phyloP scores from a whole-genome alignment of 768 basidiomycete genomes.

The Auriscalpium vulgare region DNA sequence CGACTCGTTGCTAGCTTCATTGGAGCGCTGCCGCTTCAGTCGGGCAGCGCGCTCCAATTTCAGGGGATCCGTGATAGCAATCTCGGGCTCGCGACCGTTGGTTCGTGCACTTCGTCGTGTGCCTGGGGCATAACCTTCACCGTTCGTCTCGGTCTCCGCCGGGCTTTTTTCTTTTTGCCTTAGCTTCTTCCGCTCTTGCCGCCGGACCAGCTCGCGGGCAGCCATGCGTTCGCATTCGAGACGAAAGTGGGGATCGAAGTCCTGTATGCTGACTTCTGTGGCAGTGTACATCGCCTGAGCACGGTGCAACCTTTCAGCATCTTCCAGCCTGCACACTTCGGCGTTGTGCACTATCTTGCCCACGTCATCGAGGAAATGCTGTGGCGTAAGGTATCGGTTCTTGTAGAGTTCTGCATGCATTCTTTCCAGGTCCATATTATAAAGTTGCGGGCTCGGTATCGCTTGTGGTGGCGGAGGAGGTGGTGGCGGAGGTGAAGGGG shows the following conservation, averaged over 20 bases:
- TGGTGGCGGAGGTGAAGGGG: constrained; percentile 8
- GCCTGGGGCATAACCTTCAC: constrained; percentile 36
- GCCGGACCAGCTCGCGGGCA: constrained; percentile 57
- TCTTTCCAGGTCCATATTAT: constrained; percentile 86
- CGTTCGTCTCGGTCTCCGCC: constrained; percentile 26
- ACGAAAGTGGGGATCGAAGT: constrained; percentile 72
- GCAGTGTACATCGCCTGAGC: constrained; percentile 88
- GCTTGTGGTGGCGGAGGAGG: constrained; percentile 26
- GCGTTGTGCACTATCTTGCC: constrained; percentile 77
- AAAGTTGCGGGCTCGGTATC: constrained; percentile 44
- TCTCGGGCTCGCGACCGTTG: constrained; percentile 65
- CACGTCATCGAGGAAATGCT: constrained; percentile 80
- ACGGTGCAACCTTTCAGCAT: constrained; percentile 68
- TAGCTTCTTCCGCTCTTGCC: constrained; percentile 36
- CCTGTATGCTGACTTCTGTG: constrained; percentile 76
- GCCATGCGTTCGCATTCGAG: constrained; percentile 89
- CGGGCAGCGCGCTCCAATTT: constrained; percentile 55
- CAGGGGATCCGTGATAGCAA: constrained; percentile 66
- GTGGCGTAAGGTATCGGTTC: constrained; percentile 78
- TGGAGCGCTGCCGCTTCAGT: constrained; percentile 48
- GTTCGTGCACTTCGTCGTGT: constrained; percentile 64
- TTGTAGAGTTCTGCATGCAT: constrained; percentile 84
- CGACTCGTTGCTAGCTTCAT: constrained; percentile 27
- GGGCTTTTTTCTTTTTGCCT: constrained; percentile 22
- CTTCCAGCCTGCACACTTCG: constrained; percentile 44